Evolutionary conservation across 108 stramenopile species (phyloP).

Genomic region (Schizochytrium sp.): DNA sequence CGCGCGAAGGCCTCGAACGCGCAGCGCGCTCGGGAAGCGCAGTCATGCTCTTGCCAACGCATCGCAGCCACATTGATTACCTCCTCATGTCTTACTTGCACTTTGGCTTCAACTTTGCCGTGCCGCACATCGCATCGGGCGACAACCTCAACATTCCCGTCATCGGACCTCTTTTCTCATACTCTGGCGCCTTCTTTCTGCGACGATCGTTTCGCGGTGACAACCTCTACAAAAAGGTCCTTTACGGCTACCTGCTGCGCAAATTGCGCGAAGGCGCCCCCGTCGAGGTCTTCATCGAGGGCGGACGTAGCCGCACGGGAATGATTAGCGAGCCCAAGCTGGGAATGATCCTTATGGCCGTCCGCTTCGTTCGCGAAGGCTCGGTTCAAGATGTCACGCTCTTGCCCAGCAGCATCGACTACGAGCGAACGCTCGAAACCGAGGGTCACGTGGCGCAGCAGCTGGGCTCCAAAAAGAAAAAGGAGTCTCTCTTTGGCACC

Average conservation of each 20-base stretch:
- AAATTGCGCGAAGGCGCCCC: background rate
- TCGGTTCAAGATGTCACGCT: background rate
- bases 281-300: constrained; percentile 1
- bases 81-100: background rate
- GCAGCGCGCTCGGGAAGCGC: background rate
- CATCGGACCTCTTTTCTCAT: background rate
- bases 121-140: background rate
- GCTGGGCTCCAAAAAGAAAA: background rate
- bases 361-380: background rate
- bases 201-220: background rate
- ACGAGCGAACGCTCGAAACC: background rate
- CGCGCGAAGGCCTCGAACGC: background rate
- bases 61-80: background rate
- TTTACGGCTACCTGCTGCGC: constrained; percentile 13
- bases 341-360: background rate
- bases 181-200: background rate
- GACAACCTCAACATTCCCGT: constrained; percentile 6
- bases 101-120: constrained; percentile 5
- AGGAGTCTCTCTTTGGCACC: background rate
- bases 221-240: constrained; percentile 15
- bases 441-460: background rate
- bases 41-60: constrained; percentile 8
- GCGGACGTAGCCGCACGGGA: background rate
- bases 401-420: background rate
- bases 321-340: constrained; percentile 15